These are phyloP conservation scores for Solanum chaucha DNA, from an alignment of 257 asterid species.

Conservation along the genomic window DNA sequence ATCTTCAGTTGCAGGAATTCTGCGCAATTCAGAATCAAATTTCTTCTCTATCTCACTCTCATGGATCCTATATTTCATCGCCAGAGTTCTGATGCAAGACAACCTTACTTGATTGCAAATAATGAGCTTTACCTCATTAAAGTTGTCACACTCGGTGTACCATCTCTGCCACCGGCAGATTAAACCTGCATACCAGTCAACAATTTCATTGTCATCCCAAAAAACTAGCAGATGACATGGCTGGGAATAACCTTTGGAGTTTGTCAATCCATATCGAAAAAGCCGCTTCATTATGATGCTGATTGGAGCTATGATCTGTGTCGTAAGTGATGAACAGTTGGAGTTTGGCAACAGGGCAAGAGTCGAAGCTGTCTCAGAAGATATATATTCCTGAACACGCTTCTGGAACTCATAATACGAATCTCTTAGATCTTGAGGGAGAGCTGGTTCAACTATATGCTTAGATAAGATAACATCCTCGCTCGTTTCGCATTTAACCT, in stretches of 20 bases:
- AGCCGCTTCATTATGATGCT: conserved; percentile 51
- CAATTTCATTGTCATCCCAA: conserved; percentile 56
- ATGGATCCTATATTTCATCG: conserved; percentile 65
- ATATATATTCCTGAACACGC: conserved; percentile 46
- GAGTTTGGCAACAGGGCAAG: conserved; percentile 51
- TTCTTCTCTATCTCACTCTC: conserved; percentile 64
- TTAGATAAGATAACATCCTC: conserved; percentile 50
- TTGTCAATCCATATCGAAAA: conserved; percentile 63
- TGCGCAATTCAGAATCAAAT: conserved; percentile 49
- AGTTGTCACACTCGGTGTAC: conserved; percentile 57
- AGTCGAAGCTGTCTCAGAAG: conserved; percentile 66
- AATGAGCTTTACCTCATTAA: conserved; percentile 47
- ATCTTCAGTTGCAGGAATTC: too few relatives aligned
- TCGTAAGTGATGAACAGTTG: conserved; percentile 17
- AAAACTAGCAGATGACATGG: conserved; percentile 53
- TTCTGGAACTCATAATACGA: conserved; percentile 63
- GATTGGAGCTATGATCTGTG: conserved; percentile 55
- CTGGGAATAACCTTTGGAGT: conserved; percentile 47
- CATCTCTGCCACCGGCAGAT: conserved; percentile 72
- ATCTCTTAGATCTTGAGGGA: conserved; percentile 66
- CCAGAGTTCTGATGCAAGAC: conserved; percentile 76
- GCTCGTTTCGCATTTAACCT: conserved; percentile 23
- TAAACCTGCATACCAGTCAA: conserved; percentile 81
- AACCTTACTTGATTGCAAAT: conserved; percentile 56
- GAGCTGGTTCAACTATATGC: conserved; percentile 63